Conservation (phyloP, 2,329 filamentous ascomycete genomes). For the Arachnomyces sp. region DNA sequence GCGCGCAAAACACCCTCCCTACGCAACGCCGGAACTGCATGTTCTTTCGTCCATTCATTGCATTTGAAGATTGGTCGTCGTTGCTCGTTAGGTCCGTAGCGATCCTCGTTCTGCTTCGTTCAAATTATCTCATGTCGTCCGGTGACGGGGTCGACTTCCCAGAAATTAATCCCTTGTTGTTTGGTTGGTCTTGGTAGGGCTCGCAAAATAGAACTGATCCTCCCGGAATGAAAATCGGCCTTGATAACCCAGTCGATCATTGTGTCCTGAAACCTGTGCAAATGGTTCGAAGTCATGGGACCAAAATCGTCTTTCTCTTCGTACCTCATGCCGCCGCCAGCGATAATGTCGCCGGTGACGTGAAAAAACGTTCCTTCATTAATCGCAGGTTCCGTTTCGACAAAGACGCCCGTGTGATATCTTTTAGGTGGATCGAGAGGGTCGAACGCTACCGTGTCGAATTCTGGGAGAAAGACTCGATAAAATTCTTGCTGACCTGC, state of each 20-base stretch:
- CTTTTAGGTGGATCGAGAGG: slow-evolving; percentile 11
- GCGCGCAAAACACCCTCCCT: slow-evolving; percentile 8
- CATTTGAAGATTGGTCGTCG: slow-evolving; percentile 11
- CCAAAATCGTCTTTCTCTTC: slow-evolving; percentile 6
- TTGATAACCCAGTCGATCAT: slow-evolving; percentile 9
- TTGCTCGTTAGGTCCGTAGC: slow-evolving; percentile 9
- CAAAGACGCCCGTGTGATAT: slow-evolving; percentile 12
- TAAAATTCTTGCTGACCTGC: slow-evolving; percentile 2
- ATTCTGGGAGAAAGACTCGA: slow-evolving; percentile 7
- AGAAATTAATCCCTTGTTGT: slow-evolving; percentile 12
- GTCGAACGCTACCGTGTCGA: slow-evolving; percentile 10
- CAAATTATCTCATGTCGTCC: slow-evolving; percentile 8
- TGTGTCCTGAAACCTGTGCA: too few relatives aligned
- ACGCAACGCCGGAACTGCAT: slow-evolving; percentile 12
- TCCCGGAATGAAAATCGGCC: slow-evolving; percentile 8
- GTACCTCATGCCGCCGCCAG: slow-evolving; percentile 8
- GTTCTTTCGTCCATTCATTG: slow-evolving; percentile 11
- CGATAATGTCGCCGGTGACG: slow-evolving; percentile 12
- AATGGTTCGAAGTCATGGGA: neutral
- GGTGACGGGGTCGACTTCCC: slow-evolving; percentile 6
- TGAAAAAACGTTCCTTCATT: slow-evolving; percentile 8
- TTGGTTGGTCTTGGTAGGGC: slow-evolving; percentile 9
- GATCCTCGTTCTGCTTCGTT: slow-evolving; percentile 10
- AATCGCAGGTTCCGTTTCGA: slow-evolving; percentile 5
- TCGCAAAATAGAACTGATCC: slow-evolving; percentile 7